A percentile compares a stretch with the other conserved stretches of the same genome.
Evolutionary conservation across 768 basidiomycete species (phyloP).

Genomic region (Coprinopsis marcescibilis): DNA sequence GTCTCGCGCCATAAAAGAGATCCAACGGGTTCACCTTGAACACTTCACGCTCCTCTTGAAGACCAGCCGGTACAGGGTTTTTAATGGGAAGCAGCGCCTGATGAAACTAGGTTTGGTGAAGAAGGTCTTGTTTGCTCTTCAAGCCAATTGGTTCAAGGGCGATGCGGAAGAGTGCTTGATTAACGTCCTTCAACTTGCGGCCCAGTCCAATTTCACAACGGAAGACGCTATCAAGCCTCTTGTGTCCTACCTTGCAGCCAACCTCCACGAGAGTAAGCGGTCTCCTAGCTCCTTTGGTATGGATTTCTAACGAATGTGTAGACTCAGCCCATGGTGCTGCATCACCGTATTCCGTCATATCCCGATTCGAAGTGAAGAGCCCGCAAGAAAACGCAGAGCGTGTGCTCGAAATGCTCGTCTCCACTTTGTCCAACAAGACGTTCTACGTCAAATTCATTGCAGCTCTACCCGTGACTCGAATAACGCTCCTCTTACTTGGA

Average conservation of each 20-base stretch:
- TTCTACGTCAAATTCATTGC: constrained; percentile 67
- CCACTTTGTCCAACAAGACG: constrained; percentile 49
- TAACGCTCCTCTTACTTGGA: constrained; percentile 75
- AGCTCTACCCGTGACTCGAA: constrained; percentile 71
- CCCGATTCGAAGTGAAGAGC: constrained; percentile 45
- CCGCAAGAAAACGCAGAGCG: constrained; percentile 59
- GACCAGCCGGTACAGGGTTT: constrained; percentile 66
- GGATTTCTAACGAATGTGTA: constrained; percentile 10
- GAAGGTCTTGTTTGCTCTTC: constrained; percentile 75
- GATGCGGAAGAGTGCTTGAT: constrained; percentile 48
- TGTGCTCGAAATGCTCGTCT: constrained; percentile 60
- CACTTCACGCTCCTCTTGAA: constrained; percentile 75
- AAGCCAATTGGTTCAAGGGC: constrained; percentile 68
- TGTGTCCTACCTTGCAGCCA: constrained; percentile 80
- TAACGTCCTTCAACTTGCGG: constrained; percentile 54
- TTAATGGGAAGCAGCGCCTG: constrained; percentile 72
- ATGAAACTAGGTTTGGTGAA: constrained; percentile 66
- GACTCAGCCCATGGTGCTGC: constrained; percentile 20
- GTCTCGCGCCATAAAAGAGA: constrained; percentile 62
- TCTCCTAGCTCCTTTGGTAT: not conserved
- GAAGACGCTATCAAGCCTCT: constrained; percentile 81
- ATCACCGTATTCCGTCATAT: constrained; percentile 55
- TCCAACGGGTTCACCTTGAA: constrained; percentile 75
- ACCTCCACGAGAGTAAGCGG: constrained; percentile 58
- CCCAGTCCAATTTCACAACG: constrained; percentile 61